A percentile compares a stretch with the other conserved stretches of the same genome.
phyloP scores from a whole-genome alignment of 306 rosid species.

The Lathyrus sativus region DNA sequence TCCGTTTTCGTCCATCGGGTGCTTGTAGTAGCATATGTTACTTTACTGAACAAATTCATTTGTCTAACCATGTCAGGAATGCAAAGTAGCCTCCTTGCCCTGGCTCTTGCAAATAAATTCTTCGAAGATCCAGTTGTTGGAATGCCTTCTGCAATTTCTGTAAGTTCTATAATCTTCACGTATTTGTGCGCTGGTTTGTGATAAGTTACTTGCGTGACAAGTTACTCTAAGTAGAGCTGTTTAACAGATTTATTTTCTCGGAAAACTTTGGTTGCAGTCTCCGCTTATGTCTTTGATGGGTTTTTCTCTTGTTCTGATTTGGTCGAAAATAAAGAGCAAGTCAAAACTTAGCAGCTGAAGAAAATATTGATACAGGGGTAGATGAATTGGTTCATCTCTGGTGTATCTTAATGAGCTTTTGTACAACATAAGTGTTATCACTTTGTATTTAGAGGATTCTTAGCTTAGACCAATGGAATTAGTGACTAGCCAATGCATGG shows the following conservation, averaged over 20 bases:
- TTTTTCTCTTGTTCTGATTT: slow-evolving; percentile 83
- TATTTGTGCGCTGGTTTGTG: neutral
- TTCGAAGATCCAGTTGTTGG: slow-evolving; percentile 82
- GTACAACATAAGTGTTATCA: slow-evolving; percentile 9
- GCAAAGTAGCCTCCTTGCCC: slow-evolving; percentile 98
- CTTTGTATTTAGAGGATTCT: neutral
- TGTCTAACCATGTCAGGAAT: slow-evolving; percentile 60
- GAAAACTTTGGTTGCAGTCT: slow-evolving; percentile 63
- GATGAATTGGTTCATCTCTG: slow-evolving; percentile 6
- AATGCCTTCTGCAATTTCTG: slow-evolving; percentile 92
- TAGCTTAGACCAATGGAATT: no score
- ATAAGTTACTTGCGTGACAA: neutral
- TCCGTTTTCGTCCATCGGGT: neutral
- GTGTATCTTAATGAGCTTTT: neutral
- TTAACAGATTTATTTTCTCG: slow-evolving; percentile 20
- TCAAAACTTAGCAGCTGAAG: slow-evolving; percentile 24
- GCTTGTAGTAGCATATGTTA: slow-evolving; percentile 4
- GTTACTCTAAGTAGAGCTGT: neutral
- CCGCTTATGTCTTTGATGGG: slow-evolving; percentile 97
- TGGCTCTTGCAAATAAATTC: slow-evolving; percentile 93
- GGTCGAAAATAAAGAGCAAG: slow-evolving; percentile 62
- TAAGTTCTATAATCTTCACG: slow-evolving; percentile 45
- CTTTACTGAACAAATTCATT: slow-evolving; percentile 2
- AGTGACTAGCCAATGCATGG: neutral
- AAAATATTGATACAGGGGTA: neutral